These are phyloP conservation scores for Psilocybe mexicana DNA, from an alignment of 1,284 basidiomycete genomes.

Conservation along the genomic window DNA sequence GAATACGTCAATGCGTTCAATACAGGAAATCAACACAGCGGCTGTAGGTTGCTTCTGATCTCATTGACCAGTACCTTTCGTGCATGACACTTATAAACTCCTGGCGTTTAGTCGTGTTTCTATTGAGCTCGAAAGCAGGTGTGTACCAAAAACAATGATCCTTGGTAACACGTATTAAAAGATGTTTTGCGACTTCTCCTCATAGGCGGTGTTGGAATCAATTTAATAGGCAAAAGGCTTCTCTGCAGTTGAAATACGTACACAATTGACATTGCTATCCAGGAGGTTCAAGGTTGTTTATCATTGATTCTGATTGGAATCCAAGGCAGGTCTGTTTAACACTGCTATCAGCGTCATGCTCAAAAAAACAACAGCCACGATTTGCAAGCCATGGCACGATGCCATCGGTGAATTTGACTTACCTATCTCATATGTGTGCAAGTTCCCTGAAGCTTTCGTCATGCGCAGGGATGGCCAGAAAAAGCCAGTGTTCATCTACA, in stretches of 20 bases:
- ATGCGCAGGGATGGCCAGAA: conserved; percentile 87
- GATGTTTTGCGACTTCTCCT: not conserved
- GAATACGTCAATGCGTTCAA: conserved; percentile 85
- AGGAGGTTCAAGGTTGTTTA: conserved; percentile 83
- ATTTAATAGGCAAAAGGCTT: conserved; percentile 62
- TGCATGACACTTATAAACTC: not conserved
- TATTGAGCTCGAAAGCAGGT: conserved; percentile 93
- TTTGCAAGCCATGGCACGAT: conserved; percentile 96
- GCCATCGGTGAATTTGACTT: conserved; percentile 67
- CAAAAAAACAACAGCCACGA: conserved; percentile 62
- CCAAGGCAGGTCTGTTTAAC: conserved; percentile 59
- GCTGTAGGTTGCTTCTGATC: conserved; percentile 50
- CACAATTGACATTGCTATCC: not conserved
- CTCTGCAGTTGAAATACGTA: not conserved
- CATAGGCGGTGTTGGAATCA: conserved; percentile 86
- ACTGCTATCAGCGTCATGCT: not conserved
- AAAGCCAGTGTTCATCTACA: conserved; percentile 90
- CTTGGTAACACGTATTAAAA: not conserved
- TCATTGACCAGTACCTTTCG: not conserved
- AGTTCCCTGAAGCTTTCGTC: conserved; percentile 4
- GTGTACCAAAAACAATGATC: conserved; percentile 11
- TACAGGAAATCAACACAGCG: conserved; percentile 63
- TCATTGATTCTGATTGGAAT: conserved; percentile 96
- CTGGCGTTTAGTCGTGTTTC: conserved; percentile 71
- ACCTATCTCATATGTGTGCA: not conserved